Evolutionary conservation across 2,329 filamentous ascomycete genomes (phyloP).

Genomic region (Sphaerulina musiva): DNA sequence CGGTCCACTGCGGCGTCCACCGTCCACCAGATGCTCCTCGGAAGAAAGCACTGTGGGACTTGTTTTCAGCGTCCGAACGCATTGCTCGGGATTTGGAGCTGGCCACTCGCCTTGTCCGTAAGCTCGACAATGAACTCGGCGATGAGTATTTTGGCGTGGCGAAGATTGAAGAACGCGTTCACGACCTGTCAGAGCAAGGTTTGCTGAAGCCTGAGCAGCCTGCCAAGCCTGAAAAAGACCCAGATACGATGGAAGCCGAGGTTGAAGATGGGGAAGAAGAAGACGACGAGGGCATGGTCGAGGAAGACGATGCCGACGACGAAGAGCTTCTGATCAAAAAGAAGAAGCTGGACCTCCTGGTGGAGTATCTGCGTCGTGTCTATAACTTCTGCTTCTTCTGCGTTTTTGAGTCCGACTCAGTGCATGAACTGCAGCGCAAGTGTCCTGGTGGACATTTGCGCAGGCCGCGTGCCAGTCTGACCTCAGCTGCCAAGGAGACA

Average conservation of each 20-base stretch:
- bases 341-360: slow-evolving; percentile 91
- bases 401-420: slow-evolving; percentile 95
- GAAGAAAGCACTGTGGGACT: slow-evolving; percentile 94
- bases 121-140: slow-evolving; percentile 78
- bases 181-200: slow-evolving; percentile 69
- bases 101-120: slow-evolving; percentile 72
- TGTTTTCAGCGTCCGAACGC: slow-evolving; percentile 90
- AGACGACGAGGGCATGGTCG: slow-evolving; percentile 37
- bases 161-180: slow-evolving; percentile 80
- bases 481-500: slow-evolving; percentile 72
- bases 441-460: slow-evolving; percentile 96
- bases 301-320: slow-evolving; percentile 73
- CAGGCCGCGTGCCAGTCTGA: slow-evolving; percentile 78
- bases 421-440: slow-evolving; percentile 91
- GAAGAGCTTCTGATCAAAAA: slow-evolving; percentile 87
- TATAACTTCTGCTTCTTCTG: slow-evolving; percentile 99
- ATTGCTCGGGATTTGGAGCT: slow-evolving; percentile 84
- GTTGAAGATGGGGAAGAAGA: slow-evolving; percentile 74
- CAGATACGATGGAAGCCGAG: slow-evolving; percentile 57
- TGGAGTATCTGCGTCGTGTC: slow-evolving; percentile 92
- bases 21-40: slow-evolving; percentile 77
- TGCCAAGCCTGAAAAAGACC: slow-evolving; percentile 49
- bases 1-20: slow-evolving; percentile 94
- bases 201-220: slow-evolving; percentile 62
- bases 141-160: slow-evolving; percentile 67